Evolutionary conservation across 2,329 filamentous ascomycete species (phyloP).

Genomic region (Tolypocladium tundrense): DNA sequence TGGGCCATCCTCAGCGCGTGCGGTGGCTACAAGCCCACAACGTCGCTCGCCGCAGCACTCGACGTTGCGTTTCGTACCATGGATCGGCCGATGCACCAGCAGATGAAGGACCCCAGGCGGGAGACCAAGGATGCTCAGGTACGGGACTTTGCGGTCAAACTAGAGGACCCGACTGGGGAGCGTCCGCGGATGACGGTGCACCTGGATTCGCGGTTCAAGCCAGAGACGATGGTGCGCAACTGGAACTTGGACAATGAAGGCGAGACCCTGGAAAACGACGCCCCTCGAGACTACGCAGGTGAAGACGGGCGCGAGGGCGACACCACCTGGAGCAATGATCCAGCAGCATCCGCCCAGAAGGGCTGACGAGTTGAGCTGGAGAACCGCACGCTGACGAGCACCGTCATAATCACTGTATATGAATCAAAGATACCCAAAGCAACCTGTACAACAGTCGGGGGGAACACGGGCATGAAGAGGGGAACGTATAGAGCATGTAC

Average conservation of each 20-base stretch:
- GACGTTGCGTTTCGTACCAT: constrained; percentile 14
- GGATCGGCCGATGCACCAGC: constrained; percentile 14
- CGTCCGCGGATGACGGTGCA: constrained; percentile 3
- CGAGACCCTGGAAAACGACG: neutral
- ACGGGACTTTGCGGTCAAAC: constrained; percentile 4
- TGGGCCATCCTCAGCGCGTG: constrained; percentile 18
- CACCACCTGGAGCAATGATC: neutral
- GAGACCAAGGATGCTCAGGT: neutral
- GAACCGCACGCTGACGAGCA: neutral
- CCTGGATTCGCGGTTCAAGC: constrained; percentile 4
- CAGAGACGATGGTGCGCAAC: constrained; percentile 5
- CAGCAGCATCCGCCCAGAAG: neutral
- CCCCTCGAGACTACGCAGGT: neutral
- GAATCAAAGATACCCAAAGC: neutral
- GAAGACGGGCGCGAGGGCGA: neutral
- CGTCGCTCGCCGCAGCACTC: constrained; percentile 15
- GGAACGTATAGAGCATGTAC: neutral
- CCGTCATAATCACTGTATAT: neutral
- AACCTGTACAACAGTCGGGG: neutral
- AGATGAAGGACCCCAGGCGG: constrained; percentile 4
- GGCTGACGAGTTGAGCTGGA: neutral
- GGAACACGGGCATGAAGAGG: neutral
- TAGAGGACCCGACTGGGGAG: neutral
- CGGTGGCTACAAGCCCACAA: constrained; percentile 16
- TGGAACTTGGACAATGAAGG: neutral